Conservation (phyloP, 2,329 filamentous ascomycete genomes). For the Arthrobotrys iridis region DNA sequence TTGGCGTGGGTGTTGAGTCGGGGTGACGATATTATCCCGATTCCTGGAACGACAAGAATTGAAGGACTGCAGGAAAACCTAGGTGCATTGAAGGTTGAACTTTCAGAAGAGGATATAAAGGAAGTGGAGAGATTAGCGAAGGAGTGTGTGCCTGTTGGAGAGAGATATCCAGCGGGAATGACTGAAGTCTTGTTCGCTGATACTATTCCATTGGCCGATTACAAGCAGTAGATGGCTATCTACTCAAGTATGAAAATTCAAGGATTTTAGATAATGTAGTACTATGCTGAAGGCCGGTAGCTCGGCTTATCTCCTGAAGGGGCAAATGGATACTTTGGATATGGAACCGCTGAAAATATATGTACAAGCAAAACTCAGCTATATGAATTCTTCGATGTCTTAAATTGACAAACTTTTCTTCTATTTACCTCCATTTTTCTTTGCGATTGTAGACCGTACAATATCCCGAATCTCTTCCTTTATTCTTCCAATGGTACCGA, state of each 20-base stretch:
- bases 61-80: conserved; percentile 62
- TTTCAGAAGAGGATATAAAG: conserved; percentile 51
- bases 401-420: background rate
- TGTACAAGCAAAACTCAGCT: conserved; percentile 12
- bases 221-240: conserved; percentile 2
- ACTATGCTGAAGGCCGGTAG: no score
- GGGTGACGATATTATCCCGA: conserved; percentile 71
- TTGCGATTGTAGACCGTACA: conserved; percentile 28
- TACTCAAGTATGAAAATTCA: background rate
- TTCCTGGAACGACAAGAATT: conserved; percentile 66
- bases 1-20: conserved; percentile 73
- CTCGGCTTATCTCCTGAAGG: background rate
- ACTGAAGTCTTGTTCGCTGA: conserved; percentile 35
- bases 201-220: conserved; percentile 43
- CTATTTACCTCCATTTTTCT: conserved; percentile 24
- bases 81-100: conserved; percentile 15
- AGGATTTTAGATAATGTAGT: background rate
- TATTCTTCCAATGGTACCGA: conserved; percentile 72
- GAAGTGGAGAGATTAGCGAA: conserved; percentile 49
- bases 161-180: conserved; percentile 38
- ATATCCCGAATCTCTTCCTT: conserved; percentile 70
- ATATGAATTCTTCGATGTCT: conserved; percentile 8
- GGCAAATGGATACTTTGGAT: conserved; percentile 4
- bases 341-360: conserved; percentile 2
- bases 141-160: conserved; percentile 42